Evolutionary conservation across 768 basidiomycete species (phyloP), one percentile per base, ranked within the genome.

Genomic region (Tulasnella sp.): DNA sequence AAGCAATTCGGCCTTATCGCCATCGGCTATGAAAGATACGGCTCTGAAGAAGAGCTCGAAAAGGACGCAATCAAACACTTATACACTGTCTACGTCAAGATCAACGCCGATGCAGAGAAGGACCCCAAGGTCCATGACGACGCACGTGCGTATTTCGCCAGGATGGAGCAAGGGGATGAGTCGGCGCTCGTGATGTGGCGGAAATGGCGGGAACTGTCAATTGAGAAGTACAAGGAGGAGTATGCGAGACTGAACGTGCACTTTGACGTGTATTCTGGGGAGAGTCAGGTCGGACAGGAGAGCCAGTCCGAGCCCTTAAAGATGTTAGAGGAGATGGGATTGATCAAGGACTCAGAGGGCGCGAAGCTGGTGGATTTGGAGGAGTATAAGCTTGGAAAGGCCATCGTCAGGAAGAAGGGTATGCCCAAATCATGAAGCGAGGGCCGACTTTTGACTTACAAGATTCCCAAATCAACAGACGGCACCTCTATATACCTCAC

Each of bases 401-500:
- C 91, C 2, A 85, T 97, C 62, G 75, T 97, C 53, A 77, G 87
- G 58, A 98, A 97, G 74, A 84, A 81, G 66, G 88, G 87, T 81
- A 30, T 77, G 65, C 9, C 22, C 27, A 7, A 48, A 17, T 12
- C 22, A 10, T 56, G 34, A 30, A 43, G 3, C 54, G 24, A 7
- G 34, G 34, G 7, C 15, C 34, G 34, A 9, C 5, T 10, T 7
- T 19, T 56, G 1, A 0, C n/a, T 43, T 9, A 56, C 15, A 19
- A 17, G 27, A 7, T 15, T 51, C 17, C 19, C 41, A 21, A 42
- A n/a, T 38, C 17, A 12, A 1, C 65, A 93, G 92, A 96, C 63
- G 92, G 92, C 17, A 92, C 92, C 8, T 88, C 87, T 0, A 92
- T 93, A 63, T 96, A 96, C 70, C 80, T 94, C 53, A 92, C 90